Evolutionary conservation across 306 rosid genomes (phyloP), one percentile per base, ranked within the genome.

Genomic region (Mimosa pudica): DNA sequence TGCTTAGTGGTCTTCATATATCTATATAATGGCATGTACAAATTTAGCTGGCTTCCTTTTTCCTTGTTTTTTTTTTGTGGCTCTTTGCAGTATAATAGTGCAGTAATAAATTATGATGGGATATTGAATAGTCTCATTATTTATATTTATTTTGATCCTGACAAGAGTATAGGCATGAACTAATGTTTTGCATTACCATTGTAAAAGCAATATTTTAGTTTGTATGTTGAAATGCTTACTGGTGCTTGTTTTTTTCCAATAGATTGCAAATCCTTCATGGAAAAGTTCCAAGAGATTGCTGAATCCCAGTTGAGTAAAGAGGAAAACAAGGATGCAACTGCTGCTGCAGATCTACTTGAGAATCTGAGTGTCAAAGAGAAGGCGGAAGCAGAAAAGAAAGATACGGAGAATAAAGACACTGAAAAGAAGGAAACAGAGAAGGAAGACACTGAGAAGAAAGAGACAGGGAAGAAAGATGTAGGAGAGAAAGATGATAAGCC

Each of bases 261-360:
- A 96, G 99, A 96, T 82, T 87, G 91, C 92, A 93, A 83, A 78
- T 82, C 67, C 68, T 96, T 96, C 87, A 96, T 90, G 98, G 98
- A 93, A 80, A 90, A 57, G 68, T 96, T 96, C 81, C 89, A 89
- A 85, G 99, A 96, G 87, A 91, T 91, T 79, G 98, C 96, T 1
- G 99, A 96, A 80, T 89, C 97, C 66, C 93, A 93, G 81, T 81
- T 81, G 78, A 70, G 77, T 8, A 85, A 74, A 81, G 96, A 82
- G 77, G 99, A 96, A 63, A 81, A 83, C 66, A 20, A 80, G 36
- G 93, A 87, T 62, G 88, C 94, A 55, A 75, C 92, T 67, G 88
- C 82, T 33, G 87, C 98, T 58, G 98, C 99, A 57, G 89, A 78
- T 77, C 92, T 90, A 64, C 90, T 96, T 30, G 87, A 90, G 82